Conservation (phyloP, 78 protist genomes). For the Dictyostelium capitatum region DNA sequence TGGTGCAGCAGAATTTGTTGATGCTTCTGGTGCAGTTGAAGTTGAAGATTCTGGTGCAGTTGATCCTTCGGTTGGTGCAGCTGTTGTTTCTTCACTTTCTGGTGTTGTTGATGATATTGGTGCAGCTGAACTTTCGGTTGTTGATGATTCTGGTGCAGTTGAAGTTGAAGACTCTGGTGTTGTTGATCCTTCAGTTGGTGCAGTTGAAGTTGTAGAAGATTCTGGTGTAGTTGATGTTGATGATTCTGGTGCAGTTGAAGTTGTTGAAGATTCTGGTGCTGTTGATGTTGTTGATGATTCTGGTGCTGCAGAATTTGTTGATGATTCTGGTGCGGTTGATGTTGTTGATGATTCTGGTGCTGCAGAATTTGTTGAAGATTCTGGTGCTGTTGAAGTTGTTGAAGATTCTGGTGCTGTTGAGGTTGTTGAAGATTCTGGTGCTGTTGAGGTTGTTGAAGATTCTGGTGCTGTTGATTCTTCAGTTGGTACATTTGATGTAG, state of each 20-base stretch:
- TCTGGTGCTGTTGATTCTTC: neutral
- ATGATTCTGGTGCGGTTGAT: neutral
- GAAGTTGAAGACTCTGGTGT: neutral
- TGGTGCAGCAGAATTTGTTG: neutral
- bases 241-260: neutral
- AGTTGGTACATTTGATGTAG: neutral
- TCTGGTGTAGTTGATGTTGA: too few species aligned
- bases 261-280: neutral
- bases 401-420: neutral
- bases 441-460: neutral
- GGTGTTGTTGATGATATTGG: neutral
- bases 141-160: neutral
- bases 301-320: neutral
- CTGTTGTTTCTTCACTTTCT: neutral
- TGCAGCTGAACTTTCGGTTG: conserved; percentile 2
- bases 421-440: neutral
- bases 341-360: neutral
- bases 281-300: neutral
- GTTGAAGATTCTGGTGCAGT: neutral
- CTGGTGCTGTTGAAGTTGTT: neutral
- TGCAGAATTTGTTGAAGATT: neutral
- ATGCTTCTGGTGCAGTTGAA: neutral
- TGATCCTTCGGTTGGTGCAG: neutral
- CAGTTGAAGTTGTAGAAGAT: neutral
- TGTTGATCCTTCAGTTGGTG: neutral